These are phyloP conservation scores for Apiospora malaysiana DNA, from an alignment of 2,329 filamentous ascomycete species.

Conservation along the genomic window DNA sequence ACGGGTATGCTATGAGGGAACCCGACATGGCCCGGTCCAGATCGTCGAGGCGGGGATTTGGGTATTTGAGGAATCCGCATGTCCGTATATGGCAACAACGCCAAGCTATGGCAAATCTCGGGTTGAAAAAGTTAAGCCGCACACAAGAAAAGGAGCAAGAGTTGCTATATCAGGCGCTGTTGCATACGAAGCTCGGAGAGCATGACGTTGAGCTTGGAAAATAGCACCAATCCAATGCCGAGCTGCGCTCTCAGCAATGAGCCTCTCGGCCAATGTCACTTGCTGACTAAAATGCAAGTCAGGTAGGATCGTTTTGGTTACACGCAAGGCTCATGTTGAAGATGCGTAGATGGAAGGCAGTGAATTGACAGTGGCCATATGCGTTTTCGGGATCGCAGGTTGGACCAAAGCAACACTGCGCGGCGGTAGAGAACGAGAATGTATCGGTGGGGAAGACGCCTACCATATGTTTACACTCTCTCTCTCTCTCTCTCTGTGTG, in stretches of 20 bases:
- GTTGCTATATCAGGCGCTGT: neutral
- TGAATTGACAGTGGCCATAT: neutral
- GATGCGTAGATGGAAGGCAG: neutral
- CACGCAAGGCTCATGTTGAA: neutral
- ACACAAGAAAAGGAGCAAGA: neutral
- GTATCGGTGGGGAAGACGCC: neutral
- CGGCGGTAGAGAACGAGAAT: neutral
- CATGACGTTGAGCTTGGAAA: neutral
- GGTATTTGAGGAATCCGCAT: conserved; percentile 6
- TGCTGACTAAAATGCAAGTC: neutral
- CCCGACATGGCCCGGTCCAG: neutral
- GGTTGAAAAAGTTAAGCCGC: neutral
- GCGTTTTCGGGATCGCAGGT: neutral
- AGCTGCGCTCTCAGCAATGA: neutral
- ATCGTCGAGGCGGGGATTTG: neutral
- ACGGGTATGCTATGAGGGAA: neutral
- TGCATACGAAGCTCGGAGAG: neutral
- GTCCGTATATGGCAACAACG: neutral
- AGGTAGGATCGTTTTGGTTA: neutral
- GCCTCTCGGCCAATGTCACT: neutral
- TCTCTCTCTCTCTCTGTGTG: too few species aligned
- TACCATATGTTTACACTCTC: too few species aligned
- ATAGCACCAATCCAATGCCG: neutral
- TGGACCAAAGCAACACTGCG: neutral
- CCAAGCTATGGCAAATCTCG: neutral